phyloP scores from a whole-genome alignment of 2,329 filamentous ascomycete genomes.

The Fusarium paranaense region DNA sequence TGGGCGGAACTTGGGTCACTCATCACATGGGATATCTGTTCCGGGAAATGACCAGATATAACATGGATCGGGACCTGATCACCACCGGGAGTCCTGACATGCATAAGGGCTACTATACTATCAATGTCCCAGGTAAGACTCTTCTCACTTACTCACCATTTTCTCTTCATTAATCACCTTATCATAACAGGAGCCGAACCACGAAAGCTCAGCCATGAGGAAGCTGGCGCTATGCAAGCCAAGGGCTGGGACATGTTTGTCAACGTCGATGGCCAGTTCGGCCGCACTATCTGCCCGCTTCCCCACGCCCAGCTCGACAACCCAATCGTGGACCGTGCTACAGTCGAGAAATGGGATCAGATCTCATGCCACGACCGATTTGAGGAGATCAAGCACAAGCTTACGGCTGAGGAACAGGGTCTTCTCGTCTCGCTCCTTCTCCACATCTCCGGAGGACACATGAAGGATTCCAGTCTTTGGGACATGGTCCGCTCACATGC shows the following conservation, averaged over 20 bases:
- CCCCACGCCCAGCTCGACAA: slow-evolving; percentile 34
- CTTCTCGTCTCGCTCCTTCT: slow-evolving; percentile 42
- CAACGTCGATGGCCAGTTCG: slow-evolving; percentile 44
- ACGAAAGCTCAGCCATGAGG: slow-evolving; percentile 40
- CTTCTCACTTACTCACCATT: neutral
- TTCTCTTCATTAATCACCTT: neutral
- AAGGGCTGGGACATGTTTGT: slow-evolving; percentile 41
- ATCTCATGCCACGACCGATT: slow-evolving; percentile 43
- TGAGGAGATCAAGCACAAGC: slow-evolving; percentile 46
- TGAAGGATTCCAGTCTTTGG: slow-evolving; percentile 40
- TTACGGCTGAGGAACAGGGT: slow-evolving; percentile 44
- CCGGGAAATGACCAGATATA: slow-evolving; percentile 56
- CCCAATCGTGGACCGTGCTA: slow-evolving; percentile 6
- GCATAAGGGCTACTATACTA: slow-evolving; percentile 28
- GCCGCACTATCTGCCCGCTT: slow-evolving; percentile 41
- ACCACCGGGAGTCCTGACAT: slow-evolving; percentile 22
- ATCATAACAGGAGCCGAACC: slow-evolving; percentile 18
- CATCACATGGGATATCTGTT: slow-evolving; percentile 54
- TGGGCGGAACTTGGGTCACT: slow-evolving; percentile 58
- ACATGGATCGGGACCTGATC: slow-evolving; percentile 45
- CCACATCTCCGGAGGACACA: slow-evolving; percentile 41
- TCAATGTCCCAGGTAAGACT: slow-evolving; percentile 21
- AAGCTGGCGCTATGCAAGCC: slow-evolving; percentile 39
- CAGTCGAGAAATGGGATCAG: slow-evolving; percentile 38
- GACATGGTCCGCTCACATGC: slow-evolving; percentile 39